A percentile compares a stretch with the other conserved stretches of the same genome.
Conservation (phyloP, 305 asterid species). For the Fraxinus velutina region DNA sequence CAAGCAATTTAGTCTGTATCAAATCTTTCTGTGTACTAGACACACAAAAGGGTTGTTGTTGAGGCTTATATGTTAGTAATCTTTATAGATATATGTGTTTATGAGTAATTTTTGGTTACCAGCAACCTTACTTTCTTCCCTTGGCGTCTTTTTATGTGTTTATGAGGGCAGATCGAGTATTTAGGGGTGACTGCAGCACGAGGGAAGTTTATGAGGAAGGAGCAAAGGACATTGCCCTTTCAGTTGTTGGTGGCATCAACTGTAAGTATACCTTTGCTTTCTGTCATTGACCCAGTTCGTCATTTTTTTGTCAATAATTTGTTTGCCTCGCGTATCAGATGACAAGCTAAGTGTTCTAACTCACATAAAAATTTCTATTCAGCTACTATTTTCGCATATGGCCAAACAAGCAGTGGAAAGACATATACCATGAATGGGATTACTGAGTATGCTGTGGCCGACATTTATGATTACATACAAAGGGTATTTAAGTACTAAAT, state of each 20-base stretch:
- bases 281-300: background rate
- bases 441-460: slow-evolving; percentile 83
- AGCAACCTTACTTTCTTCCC: background rate
- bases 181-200: slow-evolving; percentile 72
- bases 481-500: slow-evolving; percentile 45
- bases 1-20: background rate
- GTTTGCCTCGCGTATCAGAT: slow-evolving; percentile 4
- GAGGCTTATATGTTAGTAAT: background rate
- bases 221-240: slow-evolving; percentile 72
- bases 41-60: background rate
- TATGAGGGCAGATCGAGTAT: slow-evolving; percentile 63
- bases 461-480: slow-evolving; percentile 69
- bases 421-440: slow-evolving; percentile 75
- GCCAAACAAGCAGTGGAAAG: slow-evolving; percentile 96
- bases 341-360: background rate
- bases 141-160: slow-evolving; percentile 5
- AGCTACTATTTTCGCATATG: slow-evolving; percentile 93
- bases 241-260: slow-evolving; percentile 79
- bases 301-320: slow-evolving; percentile 1
- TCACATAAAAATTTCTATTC: slow-evolving; percentile 29
- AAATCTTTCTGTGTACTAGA: background rate
- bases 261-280: slow-evolving; percentile 48
- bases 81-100: background rate
- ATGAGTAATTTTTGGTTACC: background rate
- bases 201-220: slow-evolving; percentile 78